Evolutionary conservation across 1,139 yeast species (phyloP).

Genomic region (Candida buenavistaensis): DNA sequence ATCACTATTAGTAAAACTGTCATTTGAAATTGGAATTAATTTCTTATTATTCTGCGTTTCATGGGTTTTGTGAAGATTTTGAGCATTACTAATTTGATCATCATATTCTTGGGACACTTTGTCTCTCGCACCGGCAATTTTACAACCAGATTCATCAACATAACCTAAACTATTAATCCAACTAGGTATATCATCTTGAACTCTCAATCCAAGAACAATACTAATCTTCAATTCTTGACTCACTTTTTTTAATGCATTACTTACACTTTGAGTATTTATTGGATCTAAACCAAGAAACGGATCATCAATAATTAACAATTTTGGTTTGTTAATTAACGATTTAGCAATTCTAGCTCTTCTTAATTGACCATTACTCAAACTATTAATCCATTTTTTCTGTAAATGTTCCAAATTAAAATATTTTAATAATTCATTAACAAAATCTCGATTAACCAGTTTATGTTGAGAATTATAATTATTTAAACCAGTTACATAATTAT

Average conservation of each 20-base stretch:
- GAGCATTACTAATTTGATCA: conserved; percentile 2
- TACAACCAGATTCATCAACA: conserved; percentile 56
- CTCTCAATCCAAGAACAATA: conserved; percentile 70
- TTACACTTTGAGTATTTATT: conserved; percentile 58
- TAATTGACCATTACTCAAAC: conserved; percentile 90
- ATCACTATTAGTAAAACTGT: conserved; percentile 3
- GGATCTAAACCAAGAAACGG: conserved; percentile 93
- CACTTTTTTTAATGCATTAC: conserved; percentile 36
- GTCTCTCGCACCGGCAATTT: conserved; percentile 44
- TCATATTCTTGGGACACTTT: conserved; percentile 10
- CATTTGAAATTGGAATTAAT: conserved; percentile 11
- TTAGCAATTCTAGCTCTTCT: conserved; percentile 86
- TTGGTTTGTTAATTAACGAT: conserved; percentile 65
- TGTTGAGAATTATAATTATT: conserved; percentile 48
- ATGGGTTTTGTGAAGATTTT: conserved; percentile 12
- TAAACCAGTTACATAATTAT: conserved; percentile 54
- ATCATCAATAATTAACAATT: conserved; percentile 74
- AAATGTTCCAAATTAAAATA: conserved; percentile 57
- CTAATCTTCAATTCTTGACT: conserved; percentile 27
- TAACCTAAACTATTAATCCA: conserved; percentile 78
- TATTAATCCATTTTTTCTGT: conserved; percentile 75
- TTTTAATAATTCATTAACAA: conserved; percentile 45
- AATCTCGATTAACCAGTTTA: conserved; percentile 14
- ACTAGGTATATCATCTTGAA: conserved; percentile 70
- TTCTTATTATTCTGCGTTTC: conserved; percentile 7